Base-by-base conservation (phyloP, 2,329 filamentous ascomycete species). In the Lachnellula hyalina region DNA sequence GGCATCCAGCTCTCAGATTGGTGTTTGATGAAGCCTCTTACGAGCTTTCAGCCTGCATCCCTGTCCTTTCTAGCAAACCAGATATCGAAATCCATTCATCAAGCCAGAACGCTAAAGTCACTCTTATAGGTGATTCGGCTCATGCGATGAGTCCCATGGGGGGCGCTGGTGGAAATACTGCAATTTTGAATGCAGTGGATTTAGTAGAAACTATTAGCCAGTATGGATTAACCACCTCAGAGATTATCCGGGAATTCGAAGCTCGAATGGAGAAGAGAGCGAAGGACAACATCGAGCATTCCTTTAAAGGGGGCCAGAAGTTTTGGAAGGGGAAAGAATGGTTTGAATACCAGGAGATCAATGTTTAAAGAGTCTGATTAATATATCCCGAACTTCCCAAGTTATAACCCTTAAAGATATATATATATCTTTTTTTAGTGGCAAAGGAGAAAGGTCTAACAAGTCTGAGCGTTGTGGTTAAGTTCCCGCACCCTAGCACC, bases 1-100 rank as follows among this genome's bases (percentile, higher is more conserved):
- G 41, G 41, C 17, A 47, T 36, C 28, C 50, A 36, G 23, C 21
- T 21, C 50, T 52, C 8, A 28, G n/a, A 47, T 36, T 40, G n/a
- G 34, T 52, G 14, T 52, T 52, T 19, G 34, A 47, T 21, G 34
- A 47, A 17, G 50, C 50, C 6, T 35, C n/a, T 40, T 42, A 47
- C 50, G 19, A 47, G 21, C 44, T 52, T 32, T 47, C 32, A n/a
- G 28, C 50, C 23, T 52, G 50, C 44, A 42, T 52, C 28, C 42
- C 34, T 23, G 50, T 52, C 11, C 15, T 40, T 14, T 47, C 42
- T 17, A 52, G 50, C 35, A 52, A 52, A 36, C 50, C 42, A 36
- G 44, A 52, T 17, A 21, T 15, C 15, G 34, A 49, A 14, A 19
- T 49, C 8, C 34, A 14, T 2, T 38, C 47, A 17, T 38, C 34